phyloP scores from a whole-genome alignment of 768 basidiomycete species.

The Coprinellus micaceus region DNA sequence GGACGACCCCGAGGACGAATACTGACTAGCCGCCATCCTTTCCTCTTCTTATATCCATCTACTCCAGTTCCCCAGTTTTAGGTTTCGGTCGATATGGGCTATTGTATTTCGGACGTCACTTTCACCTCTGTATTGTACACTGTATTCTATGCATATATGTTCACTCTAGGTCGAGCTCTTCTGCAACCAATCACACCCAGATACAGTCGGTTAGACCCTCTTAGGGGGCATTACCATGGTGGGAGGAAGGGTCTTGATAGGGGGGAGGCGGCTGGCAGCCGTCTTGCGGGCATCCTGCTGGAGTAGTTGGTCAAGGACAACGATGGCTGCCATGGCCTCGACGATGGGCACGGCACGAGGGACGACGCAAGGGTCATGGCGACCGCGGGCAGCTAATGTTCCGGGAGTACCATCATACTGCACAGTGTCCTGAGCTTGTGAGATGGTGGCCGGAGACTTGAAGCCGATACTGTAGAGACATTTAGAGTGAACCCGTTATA shows the following conservation, averaged over 20 bases:
- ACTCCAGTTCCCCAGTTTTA: not conserved
- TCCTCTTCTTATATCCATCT: not conserved
- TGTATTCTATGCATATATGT: constrained; percentile 1
- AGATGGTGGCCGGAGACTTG: constrained; percentile 98
- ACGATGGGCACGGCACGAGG: constrained; percentile 97
- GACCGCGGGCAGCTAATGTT: constrained; percentile 82
- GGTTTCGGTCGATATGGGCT: not conserved
- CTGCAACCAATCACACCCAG: no score
- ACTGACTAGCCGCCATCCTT: not conserved
- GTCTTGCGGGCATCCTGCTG: constrained; percentile 82
- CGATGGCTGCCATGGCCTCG: constrained; percentile 94
- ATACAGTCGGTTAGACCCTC: constrained; percentile 16
- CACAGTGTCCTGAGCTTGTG: constrained; percentile 84
- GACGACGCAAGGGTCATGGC: constrained; percentile 97
- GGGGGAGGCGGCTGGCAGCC: constrained; percentile 74
- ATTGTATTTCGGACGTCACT: not conserved
- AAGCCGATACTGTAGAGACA: constrained; percentile 70
- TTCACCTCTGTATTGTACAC: not conserved
- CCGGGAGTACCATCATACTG: constrained; percentile 92
- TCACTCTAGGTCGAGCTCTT: not conserved
- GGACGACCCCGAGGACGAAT: constrained; percentile 50
- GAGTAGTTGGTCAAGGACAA: constrained; percentile 90
- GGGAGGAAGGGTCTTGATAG: constrained; percentile 83
- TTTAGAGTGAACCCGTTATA: not conserved
- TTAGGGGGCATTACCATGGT: constrained; percentile 76